Evolutionary conservation across 805 yeast species (phyloP).

Genomic region (Candida lessepsii): DNA sequence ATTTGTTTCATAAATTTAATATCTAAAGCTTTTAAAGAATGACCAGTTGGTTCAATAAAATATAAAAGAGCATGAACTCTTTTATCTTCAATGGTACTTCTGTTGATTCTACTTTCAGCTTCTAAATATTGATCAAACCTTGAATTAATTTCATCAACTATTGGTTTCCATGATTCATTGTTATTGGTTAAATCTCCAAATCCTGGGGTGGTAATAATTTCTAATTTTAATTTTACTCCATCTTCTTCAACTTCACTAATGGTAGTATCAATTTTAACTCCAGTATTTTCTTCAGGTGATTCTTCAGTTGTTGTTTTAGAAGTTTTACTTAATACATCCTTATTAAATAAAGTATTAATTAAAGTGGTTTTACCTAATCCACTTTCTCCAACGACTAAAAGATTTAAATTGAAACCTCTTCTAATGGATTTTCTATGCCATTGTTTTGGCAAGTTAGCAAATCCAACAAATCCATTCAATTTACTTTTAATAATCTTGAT

Average conservation of each 20-base stretch:
- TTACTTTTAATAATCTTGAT: slow-evolving; percentile 75
- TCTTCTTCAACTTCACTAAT: slow-evolving; percentile 69
- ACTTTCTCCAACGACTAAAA: slow-evolving; percentile 87
- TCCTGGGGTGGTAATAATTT: slow-evolving; percentile 88
- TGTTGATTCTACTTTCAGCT: slow-evolving; percentile 78
- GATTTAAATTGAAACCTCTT: slow-evolving; percentile 84
- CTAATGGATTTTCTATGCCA: slow-evolving; percentile 95
- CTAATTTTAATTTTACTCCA: slow-evolving; percentile 82
- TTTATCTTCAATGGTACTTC: slow-evolving; percentile 69
- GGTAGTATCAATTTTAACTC: slow-evolving; percentile 27
- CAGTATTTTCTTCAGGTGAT: slow-evolving; percentile 20
- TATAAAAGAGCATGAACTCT: slow-evolving; percentile 92
- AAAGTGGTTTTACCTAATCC: slow-evolving; percentile 94
- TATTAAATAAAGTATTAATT: slow-evolving; percentile 79
- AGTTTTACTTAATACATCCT: slow-evolving; percentile 27
- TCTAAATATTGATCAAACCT: slow-evolving; percentile 89
- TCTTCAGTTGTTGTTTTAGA: slow-evolving; percentile 24
- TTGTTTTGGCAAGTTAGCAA: slow-evolving; percentile 96
- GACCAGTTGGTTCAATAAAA: slow-evolving; percentile 97
- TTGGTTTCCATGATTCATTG: slow-evolving; percentile 77
- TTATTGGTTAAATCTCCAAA: slow-evolving; percentile 86
- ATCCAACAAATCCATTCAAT: slow-evolving; percentile 91
- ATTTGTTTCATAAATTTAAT: slow-evolving; percentile 83
- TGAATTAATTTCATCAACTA: slow-evolving; percentile 80
- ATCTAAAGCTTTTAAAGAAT: slow-evolving; percentile 84